phyloP scores from a whole-genome alignment of 1,284 basidiomycete genomes.

The Sanghuangporus weigelae region DNA sequence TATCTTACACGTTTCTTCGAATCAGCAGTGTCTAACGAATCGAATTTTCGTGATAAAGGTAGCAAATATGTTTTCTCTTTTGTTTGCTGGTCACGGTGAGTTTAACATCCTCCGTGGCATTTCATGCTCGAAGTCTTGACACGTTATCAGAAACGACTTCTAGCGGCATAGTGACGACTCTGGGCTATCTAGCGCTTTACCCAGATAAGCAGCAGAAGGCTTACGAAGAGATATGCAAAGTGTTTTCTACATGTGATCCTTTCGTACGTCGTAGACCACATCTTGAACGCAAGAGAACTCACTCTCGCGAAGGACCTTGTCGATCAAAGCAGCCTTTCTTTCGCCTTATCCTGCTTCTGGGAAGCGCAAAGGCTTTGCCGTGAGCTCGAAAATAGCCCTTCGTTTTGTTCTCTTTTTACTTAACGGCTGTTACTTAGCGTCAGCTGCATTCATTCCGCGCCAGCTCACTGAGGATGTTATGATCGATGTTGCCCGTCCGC shows the following conservation, averaged over 20 bases:
- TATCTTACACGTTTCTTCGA: neutral
- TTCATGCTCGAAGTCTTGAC: neutral
- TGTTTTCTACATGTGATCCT: neutral
- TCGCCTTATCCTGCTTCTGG: neutral
- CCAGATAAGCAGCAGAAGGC: neutral
- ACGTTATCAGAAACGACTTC: neutral
- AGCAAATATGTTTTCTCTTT: neutral
- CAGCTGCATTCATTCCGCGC: constrained; percentile 7
- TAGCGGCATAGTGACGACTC: neutral
- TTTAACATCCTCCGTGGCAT: neutral
- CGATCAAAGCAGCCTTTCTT: neutral
- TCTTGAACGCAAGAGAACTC: neutral
- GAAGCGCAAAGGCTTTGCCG: neutral
- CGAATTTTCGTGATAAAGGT: neutral
- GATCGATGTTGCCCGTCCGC: neutral
- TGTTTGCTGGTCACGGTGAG: neutral
- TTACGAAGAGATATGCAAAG: neutral
- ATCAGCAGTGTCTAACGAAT: too few species aligned
- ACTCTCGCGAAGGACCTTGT: neutral
- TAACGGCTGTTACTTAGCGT: neutral
- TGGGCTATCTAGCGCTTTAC: neutral
- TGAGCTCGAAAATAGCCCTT: neutral
- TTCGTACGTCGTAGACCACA: neutral
- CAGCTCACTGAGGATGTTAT: constrained; percentile 2
- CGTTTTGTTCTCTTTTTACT: neutral